Percentiles rank a stretch among this genome's conserved stretches.
Conservation (phyloP, 179 eudicot genomes). For the Silene coronaria region DNA sequence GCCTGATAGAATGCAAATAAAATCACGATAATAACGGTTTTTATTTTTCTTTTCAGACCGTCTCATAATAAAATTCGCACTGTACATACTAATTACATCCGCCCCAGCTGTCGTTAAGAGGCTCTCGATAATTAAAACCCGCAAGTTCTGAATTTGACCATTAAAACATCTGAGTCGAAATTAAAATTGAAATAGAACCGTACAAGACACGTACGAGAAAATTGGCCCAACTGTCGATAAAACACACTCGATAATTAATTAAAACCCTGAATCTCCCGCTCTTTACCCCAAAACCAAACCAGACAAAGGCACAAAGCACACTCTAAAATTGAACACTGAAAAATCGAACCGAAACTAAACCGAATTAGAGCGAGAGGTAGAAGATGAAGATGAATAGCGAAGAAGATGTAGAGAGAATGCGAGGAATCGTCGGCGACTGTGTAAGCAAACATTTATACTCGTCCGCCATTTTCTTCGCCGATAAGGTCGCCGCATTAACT, state of each 20-base stretch:
- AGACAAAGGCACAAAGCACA: neutral
- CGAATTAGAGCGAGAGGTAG: neutral
- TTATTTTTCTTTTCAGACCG: no score
- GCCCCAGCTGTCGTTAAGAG: no score
- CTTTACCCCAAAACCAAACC: neutral
- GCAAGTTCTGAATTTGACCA: no score
- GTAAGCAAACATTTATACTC: slow-evolving; percentile 94
- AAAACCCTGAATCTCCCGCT: slow-evolving; percentile 2
- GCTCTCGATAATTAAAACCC: no score
- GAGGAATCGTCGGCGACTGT: slow-evolving; percentile 85
- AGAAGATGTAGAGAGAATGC: slow-evolving; percentile 69
- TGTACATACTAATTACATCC: no score
- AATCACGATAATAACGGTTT: no score
- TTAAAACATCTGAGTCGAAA: no score
- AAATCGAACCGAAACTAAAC: neutral
- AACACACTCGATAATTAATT: neutral
- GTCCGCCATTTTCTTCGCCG: slow-evolving; percentile 91
- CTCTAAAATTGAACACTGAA: neutral
- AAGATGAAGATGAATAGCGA: slow-evolving; percentile 39
- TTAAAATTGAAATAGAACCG: no score
- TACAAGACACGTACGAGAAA: no score
- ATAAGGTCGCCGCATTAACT: slow-evolving; percentile 83
- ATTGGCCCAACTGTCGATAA: neutral
- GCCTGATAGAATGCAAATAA: no score
- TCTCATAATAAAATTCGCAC: no score